phyloP scores from a whole-genome alignment of 768 basidiomycete genomes.

The Trametes villosa region DNA sequence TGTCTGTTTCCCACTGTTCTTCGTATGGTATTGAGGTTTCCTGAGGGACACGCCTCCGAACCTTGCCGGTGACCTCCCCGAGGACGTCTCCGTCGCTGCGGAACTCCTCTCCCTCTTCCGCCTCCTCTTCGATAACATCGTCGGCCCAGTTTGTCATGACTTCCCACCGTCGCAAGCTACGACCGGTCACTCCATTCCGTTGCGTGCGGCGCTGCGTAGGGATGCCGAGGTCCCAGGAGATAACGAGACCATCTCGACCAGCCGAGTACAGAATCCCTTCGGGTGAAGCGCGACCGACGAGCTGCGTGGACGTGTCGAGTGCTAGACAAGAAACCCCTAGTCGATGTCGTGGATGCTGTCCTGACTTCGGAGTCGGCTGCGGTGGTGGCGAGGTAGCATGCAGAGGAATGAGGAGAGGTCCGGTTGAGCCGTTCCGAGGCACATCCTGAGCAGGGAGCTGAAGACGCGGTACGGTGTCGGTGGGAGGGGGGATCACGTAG shows the following conservation, averaged over 20 bases:
- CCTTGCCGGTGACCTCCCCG: constrained; percentile 62
- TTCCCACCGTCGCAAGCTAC: constrained; percentile 64
- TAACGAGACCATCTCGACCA: constrained; percentile 85
- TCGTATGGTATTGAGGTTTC: constrained; percentile 58
- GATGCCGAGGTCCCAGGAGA: constrained; percentile 85
- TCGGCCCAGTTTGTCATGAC: constrained; percentile 85
- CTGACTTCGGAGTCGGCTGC: constrained; percentile 23
- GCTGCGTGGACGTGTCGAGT: constrained; percentile 79
- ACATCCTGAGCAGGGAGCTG: constrained; percentile 69
- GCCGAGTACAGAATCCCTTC: constrained; percentile 91
- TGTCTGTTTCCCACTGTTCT: constrained; percentile 80
- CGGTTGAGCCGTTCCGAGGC: constrained; percentile 66
- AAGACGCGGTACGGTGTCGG: constrained; percentile 63
- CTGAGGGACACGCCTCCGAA: constrained; percentile 36
- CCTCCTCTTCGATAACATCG: constrained; percentile 66
- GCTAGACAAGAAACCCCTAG: constrained; percentile 88
- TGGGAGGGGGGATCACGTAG: constrained; percentile 82
- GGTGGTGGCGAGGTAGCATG: constrained; percentile 26
- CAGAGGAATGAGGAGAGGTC: constrained; percentile 64
- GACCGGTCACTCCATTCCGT: constrained; percentile 33
- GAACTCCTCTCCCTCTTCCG: constrained; percentile 61
- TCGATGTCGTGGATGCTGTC: constrained; percentile 76
- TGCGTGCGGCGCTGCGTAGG: constrained; percentile 55
- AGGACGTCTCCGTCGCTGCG: constrained; percentile 77
- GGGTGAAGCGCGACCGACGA: constrained; percentile 66